Evolutionary conservation across 208 protist genomes (phyloP).

Genomic region (Trypanosoma melophagium): DNA sequence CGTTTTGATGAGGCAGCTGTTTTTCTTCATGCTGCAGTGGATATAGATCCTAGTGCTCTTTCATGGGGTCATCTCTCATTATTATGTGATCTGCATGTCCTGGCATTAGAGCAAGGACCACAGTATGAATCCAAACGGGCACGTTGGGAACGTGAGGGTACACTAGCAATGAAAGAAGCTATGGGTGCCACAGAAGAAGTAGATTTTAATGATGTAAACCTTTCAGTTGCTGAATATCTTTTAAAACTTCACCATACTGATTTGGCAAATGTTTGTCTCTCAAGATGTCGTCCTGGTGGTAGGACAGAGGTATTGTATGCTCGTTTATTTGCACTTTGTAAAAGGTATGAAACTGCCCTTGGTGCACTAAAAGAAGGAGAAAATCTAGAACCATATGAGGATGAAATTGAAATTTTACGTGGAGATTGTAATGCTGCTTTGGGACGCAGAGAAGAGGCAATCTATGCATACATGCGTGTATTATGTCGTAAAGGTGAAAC

Average conservation of each 20-base stretch:
- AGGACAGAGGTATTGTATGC: constrained; percentile 76
- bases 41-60: constrained; percentile 46
- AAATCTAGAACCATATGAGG: constrained; percentile 15
- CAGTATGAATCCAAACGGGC: constrained; percentile 36
- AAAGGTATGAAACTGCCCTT: constrained; percentile 67
- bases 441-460: constrained; percentile 49
- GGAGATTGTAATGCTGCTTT: constrained; percentile 61
- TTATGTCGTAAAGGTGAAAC: constrained; percentile 39
- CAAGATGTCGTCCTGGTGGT: constrained; percentile 40
- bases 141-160: constrained; percentile 59
- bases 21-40: constrained; percentile 80
- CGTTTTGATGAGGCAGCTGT: constrained; percentile 84
- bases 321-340: constrained; percentile 66
- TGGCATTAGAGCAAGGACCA: constrained; percentile 49
- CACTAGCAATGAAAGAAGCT: constrained; percentile 54
- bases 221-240: constrained; percentile 48
- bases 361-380: constrained; percentile 34
- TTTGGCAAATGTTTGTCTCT: constrained; percentile 73
- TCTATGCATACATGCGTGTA: constrained; percentile 53
- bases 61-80: constrained; percentile 71
- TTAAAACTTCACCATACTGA: constrained; percentile 69
- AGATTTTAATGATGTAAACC: constrained; percentile 26
- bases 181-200: constrained; percentile 24
- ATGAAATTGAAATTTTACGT: constrained; percentile 58
- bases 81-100: constrained; percentile 60